These are phyloP conservation scores for Extremus antarcticus DNA, from an alignment of 495 filamentous ascomycete genomes.

Conservation along the genomic window DNA sequence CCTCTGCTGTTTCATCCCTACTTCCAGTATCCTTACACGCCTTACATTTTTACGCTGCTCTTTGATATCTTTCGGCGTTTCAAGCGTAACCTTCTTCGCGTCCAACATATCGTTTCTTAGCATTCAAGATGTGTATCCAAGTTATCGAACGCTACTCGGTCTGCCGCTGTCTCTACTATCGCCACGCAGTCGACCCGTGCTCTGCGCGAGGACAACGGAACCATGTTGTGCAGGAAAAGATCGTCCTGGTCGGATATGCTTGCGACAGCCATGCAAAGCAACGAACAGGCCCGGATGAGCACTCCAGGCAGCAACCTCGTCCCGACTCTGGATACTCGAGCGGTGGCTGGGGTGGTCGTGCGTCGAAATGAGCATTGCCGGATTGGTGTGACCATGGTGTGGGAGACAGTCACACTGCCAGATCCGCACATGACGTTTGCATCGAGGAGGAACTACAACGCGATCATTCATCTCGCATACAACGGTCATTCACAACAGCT, in stretches of 20 bases:
- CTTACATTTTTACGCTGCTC: too few species aligned
- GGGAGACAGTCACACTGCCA: background rate
- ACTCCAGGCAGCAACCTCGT: conserved; percentile 11
- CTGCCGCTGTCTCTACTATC: conserved; percentile 72
- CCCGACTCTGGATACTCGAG: conserved; percentile 48
- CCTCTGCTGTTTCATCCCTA: too few species aligned
- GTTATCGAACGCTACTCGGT: conserved; percentile 66
- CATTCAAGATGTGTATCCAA: conserved; percentile 55
- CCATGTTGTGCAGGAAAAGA: conserved; percentile 60
- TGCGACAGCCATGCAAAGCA: conserved; percentile 51
- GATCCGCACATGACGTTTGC: too few species aligned
- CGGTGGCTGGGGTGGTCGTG: conserved; percentile 4
- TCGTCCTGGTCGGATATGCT: conserved; percentile 68
- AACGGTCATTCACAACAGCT: too few species aligned
- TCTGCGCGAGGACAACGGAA: conserved; percentile 57
- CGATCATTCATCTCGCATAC: too few species aligned
- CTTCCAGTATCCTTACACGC: too few species aligned
- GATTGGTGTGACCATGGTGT: background rate
- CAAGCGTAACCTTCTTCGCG: background rate
- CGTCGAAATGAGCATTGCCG: background rate
- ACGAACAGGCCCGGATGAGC: conserved; percentile 21
- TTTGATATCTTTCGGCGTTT: too few species aligned
- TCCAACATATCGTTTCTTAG: background rate
- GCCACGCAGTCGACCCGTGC: conserved; percentile 68
- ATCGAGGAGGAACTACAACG: too few species aligned